Evolutionary conservation across 1,284 basidiomycete species (phyloP).

Genomic region (Ganoderma leucocontextum): DNA sequence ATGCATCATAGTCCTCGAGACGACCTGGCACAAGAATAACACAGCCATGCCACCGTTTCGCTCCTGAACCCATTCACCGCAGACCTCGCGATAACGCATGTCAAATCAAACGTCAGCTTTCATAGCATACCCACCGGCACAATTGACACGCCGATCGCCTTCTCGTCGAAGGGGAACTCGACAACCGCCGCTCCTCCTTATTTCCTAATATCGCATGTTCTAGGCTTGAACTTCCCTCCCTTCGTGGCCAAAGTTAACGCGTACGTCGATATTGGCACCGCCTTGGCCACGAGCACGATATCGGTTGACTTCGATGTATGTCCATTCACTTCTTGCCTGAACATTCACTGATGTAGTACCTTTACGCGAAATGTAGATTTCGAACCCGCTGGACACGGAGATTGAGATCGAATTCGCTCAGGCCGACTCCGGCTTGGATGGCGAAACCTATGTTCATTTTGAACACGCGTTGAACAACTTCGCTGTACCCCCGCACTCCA

Average conservation of each 20-base stretch:
- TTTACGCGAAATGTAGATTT: slow-evolving; percentile 1
- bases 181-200: slow-evolving; percentile 46
- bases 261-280: slow-evolving; percentile 55
- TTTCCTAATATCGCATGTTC: not conserved
- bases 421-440: slow-evolving; percentile 59
- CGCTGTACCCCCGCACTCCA: slow-evolving; percentile 63
- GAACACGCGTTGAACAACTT: slow-evolving; percentile 60
- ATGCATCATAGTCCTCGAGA: slow-evolving; percentile 58
- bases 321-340: too few relatives aligned
- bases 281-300: slow-evolving; percentile 57
- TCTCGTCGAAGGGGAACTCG: slow-evolving; percentile 60
- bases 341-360: not conserved
- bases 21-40: slow-evolving; percentile 74
- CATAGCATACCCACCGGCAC: slow-evolving; percentile 73
- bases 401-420: slow-evolving; percentile 67
- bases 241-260: slow-evolving; percentile 57
- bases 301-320: slow-evolving; percentile 56
- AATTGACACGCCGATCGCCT: slow-evolving; percentile 66
- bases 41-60: slow-evolving; percentile 72
- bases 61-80: slow-evolving; percentile 78
- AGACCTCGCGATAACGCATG: slow-evolving; percentile 64
- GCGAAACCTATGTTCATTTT: slow-evolving; percentile 64
- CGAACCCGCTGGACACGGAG: slow-evolving; percentile 66
- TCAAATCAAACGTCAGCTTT: slow-evolving; percentile 70
- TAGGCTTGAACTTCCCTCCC: slow-evolving; percentile 48